Evolutionary conservation across 2,329 filamentous ascomycete species (phyloP), one percentile per base, ranked within the genome.

Genomic region (Penicillium sp.): DNA sequence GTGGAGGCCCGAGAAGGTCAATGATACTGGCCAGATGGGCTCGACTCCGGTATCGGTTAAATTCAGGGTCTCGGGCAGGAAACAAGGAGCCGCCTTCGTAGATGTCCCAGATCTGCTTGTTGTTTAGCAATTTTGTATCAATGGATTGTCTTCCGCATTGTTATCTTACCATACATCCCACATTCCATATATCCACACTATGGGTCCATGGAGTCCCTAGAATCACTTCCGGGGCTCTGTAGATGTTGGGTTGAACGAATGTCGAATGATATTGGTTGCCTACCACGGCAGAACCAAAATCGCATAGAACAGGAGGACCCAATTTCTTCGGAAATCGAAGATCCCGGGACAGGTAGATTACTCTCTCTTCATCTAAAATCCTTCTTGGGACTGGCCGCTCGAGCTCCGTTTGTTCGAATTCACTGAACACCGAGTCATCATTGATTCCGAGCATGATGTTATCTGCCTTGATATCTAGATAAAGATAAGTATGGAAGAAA

Each of bases 141-240:
- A 15, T 13, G 12, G 14, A 13, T 32, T 11, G 16, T 11, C n/a
- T n/a, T n/a, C 20, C 15, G 11, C 9, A 9, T 8, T 10, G 17
- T 31, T 40, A 16, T 27, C 64, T 57, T 59, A 73, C 70, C 72
- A 75, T 66, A 37, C 66, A 70, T 6, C 71, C 72, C 3, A 64
- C 60, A 39, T 71, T 74, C 73, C 73, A 77, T 35, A 77, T 69
- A 53, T 77, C 72, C 10, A 72, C 58, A 12, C 62, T 57, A 35
- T 67, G 71, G 0, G 57, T 56, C 73, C 72, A 76, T 1, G 65
- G 62, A 2, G 48, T 57, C 48, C 61, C 48, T 0, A 76, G 39
- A 4, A 75, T 72, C 6, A 75, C 70, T 42, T 77, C 62, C 6
- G 61, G 62, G 12, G 62, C 57, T 35, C 58, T 55, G 36, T 64